Evolutionary conservation across 352 stramenopile genomes (phyloP), one percentile per base, ranked within the genome.

Genomic region (Phytopythium helicoides): DNA sequence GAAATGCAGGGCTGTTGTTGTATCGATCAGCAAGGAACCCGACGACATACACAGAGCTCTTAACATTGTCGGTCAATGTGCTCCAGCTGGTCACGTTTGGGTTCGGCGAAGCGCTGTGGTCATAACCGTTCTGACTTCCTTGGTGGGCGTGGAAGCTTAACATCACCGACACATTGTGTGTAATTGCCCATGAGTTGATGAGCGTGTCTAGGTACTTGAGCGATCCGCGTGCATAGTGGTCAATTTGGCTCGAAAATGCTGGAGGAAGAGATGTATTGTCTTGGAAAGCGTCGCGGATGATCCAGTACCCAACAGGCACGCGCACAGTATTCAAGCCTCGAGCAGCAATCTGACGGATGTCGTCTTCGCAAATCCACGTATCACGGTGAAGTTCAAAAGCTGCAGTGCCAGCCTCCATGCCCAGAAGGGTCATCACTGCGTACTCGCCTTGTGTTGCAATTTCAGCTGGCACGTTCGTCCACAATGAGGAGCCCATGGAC

Each of bases 51-150:
- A 80, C 10, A 11, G 76, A 84, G 52, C 59, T 77, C 22, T 77
- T 34, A 10, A 68, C 42, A 40, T 74, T 73, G 1, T 25, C 61
- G 5, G 64, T 22, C 1, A 26, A 62, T 0, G 58, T 34, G 23
- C 56, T 62, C 77, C 77, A 88, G 9, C 44, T 16, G 0, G 49
- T 36, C 1, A 23, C 31, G 0, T 53, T 34, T 16, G 61, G 44
- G 0, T 53, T 52, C 2, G 52, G 16, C 37, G 69, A 71, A 3
- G 66, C 49, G 25, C 68, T 87, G 42, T 83, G 71, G 46, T 83
- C 75, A 54, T 62, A 67, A 11, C 73, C 72, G 25, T 88, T 88
- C 56, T 88, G 74, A 3, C 72, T 85, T 8, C 73, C 71, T 18
- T 71, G 56, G 39, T 84, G 71, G 1, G 71, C 58, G 50, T 86